Conservation (phyloP, 1,284 basidiomycete species). For the Ganoderma meredithae region DNA sequence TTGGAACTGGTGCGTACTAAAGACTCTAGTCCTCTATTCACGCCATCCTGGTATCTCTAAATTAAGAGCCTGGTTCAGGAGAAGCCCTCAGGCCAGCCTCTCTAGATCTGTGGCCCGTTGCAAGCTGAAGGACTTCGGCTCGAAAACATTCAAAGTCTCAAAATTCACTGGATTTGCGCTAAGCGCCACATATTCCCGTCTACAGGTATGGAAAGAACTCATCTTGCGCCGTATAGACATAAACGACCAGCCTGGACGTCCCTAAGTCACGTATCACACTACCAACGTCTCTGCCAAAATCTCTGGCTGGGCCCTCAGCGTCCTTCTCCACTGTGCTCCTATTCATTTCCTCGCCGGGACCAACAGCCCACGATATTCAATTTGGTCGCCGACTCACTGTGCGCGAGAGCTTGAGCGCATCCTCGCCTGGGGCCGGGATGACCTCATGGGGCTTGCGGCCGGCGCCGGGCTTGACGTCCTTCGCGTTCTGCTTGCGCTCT, state of each 20-base stretch:
- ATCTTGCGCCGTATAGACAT: not conserved
- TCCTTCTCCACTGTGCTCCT: slow-evolving; percentile 23
- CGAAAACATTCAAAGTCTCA: not conserved
- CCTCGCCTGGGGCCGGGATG: slow-evolving; percentile 29
- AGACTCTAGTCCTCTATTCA: not conserved
- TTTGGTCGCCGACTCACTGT: slow-evolving; percentile 5
- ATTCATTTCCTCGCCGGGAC: slow-evolving; percentile 37
- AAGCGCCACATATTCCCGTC: not conserved
- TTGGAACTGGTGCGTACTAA: not conserved
- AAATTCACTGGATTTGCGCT: not conserved
- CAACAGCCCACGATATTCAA: slow-evolving; percentile 21
- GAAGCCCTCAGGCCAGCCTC: too few species aligned
- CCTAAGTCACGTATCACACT: not conserved
- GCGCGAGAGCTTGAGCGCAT: slow-evolving; percentile 29
- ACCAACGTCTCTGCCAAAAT: not conserved
- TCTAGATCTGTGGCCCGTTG: too few species aligned
- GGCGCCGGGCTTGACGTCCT: slow-evolving; percentile 60
- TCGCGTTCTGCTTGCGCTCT: slow-evolving; percentile 45
- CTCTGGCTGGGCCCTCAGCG: slow-evolving; percentile 20
- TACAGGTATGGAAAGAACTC: slow-evolving; percentile 2
- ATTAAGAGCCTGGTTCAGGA: not conserved
- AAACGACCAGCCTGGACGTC: not conserved
- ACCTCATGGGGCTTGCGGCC: slow-evolving; percentile 49
- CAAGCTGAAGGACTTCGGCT: not conserved
- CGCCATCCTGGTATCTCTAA: not conserved